Conservation (phyloP, 306 rosid genomes). For the Sphenostylis stenocarpa region DNA sequence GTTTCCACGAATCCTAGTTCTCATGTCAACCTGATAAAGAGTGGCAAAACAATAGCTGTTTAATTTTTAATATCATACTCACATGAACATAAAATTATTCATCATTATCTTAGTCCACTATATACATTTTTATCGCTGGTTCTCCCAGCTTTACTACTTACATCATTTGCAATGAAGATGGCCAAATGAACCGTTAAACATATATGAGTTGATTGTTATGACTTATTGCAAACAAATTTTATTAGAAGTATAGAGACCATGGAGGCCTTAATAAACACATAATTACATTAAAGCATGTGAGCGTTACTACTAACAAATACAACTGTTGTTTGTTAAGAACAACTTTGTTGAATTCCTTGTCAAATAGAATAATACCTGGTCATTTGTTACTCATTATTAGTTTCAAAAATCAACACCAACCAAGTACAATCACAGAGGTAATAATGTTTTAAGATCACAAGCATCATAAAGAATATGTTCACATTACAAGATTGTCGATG, state of each 20-base stretch:
- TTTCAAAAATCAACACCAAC: neutral
- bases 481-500: neutral
- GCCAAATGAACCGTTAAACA: neutral
- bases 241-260: neutral
- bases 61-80: conserved; percentile 10
- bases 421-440: neutral
- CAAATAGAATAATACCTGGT: neutral
- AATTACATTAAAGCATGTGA: neutral
- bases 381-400: neutral
- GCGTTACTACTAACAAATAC: neutral
- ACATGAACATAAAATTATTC: neutral
- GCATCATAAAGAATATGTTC: conserved; percentile 1
- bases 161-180: neutral
- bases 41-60: neutral
- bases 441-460: neutral
- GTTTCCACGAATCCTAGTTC: conserved; percentile 66
- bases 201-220: neutral
- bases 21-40: conserved; percentile 54
- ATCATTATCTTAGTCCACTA: neutral
- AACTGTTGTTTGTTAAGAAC: neutral
- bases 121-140: neutral
- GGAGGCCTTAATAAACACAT: neutral
- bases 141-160: neutral
- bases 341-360: neutral
- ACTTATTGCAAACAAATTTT: neutral